A percentile compares a stretch with the other conserved stretches of the same genome.
Conservation (phyloP, 148 eudicot species). For the Rhododendron vialii region DNA sequence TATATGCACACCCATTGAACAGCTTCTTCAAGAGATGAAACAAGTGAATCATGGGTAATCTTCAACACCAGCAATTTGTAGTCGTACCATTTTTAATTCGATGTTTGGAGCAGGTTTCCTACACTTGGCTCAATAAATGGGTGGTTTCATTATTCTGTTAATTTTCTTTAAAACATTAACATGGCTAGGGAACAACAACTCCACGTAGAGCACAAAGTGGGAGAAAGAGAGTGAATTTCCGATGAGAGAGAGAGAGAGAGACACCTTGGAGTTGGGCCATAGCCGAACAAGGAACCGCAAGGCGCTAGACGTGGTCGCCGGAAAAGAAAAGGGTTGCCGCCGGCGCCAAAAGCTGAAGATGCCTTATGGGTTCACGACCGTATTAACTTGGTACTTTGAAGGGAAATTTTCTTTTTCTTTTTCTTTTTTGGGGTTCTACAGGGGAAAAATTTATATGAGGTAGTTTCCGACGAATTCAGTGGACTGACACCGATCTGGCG, state of each 20-base stretch:
- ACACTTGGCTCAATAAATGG: background rate
- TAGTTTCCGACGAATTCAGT: no score
- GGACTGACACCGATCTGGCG: no score
- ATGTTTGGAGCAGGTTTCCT: background rate
- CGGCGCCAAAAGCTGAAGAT: background rate
- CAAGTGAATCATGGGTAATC: background rate
- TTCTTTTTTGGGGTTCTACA: no score
- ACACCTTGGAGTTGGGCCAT: background rate
- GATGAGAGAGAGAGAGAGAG: background rate
- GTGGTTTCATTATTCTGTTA: background rate
- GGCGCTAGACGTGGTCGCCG: background rate
- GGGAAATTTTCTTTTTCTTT: no score
- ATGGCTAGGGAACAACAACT: background rate
- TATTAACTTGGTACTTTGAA: no score
- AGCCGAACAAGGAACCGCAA: background rate
- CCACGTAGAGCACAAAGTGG: background rate
- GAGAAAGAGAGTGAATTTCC: background rate
- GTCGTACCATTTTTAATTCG: background rate
- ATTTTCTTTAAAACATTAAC: background rate
- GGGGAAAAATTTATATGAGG: no score
- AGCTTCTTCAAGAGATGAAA: background rate
- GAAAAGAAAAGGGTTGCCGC: background rate
- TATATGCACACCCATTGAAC: background rate
- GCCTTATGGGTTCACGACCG: background rate
- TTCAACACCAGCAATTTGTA: background rate